phyloP scores from a whole-genome alignment of 768 basidiomycete genomes.

The Paxillus rubicundulus region DNA sequence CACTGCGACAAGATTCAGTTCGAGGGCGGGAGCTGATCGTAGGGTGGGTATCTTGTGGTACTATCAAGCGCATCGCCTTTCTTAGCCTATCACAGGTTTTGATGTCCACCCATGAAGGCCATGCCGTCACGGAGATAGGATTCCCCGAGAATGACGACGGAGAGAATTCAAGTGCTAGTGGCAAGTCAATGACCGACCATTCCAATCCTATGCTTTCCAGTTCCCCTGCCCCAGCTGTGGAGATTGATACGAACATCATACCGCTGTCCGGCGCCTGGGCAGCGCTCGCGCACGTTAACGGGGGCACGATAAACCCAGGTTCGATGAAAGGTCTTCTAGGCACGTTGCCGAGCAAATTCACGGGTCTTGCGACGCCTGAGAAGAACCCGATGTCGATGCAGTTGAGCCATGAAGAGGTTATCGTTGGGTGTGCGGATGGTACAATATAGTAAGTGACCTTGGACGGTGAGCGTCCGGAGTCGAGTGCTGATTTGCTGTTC shows the following conservation, averaged over 20 bases:
- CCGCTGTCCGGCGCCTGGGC: constrained; percentile 75
- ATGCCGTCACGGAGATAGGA: constrained; percentile 19
- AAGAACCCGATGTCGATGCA: constrained; percentile 97
- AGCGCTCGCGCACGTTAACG: constrained; percentile 49
- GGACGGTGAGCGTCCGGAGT: neutral
- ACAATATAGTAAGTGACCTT: constrained; percentile 77
- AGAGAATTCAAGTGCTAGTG: neutral
- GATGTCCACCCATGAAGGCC: constrained; percentile 78
- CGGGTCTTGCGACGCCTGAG: constrained; percentile 80
- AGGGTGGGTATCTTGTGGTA: constrained; percentile 49
- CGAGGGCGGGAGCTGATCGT: constrained; percentile 76
- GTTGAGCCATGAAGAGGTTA: constrained; percentile 85
- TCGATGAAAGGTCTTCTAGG: constrained; percentile 59
- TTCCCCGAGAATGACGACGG: constrained; percentile 23
- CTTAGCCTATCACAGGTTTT: constrained; percentile 52
- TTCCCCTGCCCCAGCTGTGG: constrained; percentile 41
- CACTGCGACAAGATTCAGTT: constrained; percentile 85
- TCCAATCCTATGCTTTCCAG: constrained; percentile 11
- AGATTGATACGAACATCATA: constrained; percentile 65
- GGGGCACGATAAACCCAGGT: constrained; percentile 28
- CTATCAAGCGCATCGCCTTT: neutral
- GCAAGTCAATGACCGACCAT: constrained; percentile 7
- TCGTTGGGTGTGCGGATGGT: constrained; percentile 88
- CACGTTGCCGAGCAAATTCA: constrained; percentile 62
- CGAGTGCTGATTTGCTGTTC: constrained; percentile 10